Base-by-base conservation (phyloP, 805 yeast species). In the Metschnikowia cerradonensis region DNA sequence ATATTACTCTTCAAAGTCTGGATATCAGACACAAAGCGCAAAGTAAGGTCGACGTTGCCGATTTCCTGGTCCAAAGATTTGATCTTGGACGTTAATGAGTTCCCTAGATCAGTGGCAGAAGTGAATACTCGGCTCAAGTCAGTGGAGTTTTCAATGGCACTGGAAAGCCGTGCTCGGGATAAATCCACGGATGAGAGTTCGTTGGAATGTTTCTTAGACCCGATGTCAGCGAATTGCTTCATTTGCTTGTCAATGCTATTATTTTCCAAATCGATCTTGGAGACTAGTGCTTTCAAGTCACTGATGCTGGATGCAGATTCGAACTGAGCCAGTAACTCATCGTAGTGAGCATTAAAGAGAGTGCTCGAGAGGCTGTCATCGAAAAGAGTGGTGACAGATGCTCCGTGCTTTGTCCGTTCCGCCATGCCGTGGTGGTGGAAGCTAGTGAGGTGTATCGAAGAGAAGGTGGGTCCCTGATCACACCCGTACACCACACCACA, bases 21-120 rank as follows among this genome's bases (percentile, higher is more conserved):
- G 1, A 88, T 85, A 52, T 83, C 71, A 36, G 77, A 73, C 3
- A 89, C 92, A 61, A 84, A 89, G 14, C 74, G 70, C 19, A 82
- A 74, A 0, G 96, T 82, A 40, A 76, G 69, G 46, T 76, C 68
- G 14, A 91, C 88, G 36, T 86, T 78, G 4, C 76, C 70, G 53
- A 85, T 81, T 60, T 91, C 96, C 38, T 71, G 71, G 64, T 90
- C 96, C 38, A 88, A 71, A 2, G 82, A 65, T 50, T 86, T 76
- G 51, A 91, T 88, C 54, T 83, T 80, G 39, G 79, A 79, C 1
- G 96, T 86, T 47, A 91, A 79, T 14, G 79, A 72, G 36, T 77
- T 71, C 6, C 96, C 91, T 49, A 84, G 70, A 43, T 77, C 77
- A 45, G 86, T 82, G 0, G 95, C 86, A 39, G 77, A 71, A 5